Evolutionary conservation across 495 filamentous ascomycete genomes (phyloP).

Genomic region (Penicillium chermesinum): DNA sequence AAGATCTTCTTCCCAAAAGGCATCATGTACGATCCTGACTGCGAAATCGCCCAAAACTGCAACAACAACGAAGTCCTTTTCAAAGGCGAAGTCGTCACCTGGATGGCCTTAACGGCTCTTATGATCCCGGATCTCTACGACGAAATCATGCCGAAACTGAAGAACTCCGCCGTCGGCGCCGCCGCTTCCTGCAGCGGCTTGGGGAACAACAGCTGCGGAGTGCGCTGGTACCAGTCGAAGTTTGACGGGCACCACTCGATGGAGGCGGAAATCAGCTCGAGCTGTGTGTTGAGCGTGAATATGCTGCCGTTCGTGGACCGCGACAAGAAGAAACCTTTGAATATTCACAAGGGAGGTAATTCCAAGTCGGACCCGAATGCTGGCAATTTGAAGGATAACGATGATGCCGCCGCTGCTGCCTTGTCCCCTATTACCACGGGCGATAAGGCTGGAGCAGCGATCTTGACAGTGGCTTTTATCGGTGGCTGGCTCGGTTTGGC

Average conservation of each 20-base stretch:
- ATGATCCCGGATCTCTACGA: slow-evolving; percentile 56
- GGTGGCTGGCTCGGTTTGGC: background rate
- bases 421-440: slow-evolving; percentile 6
- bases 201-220: slow-evolving; percentile 61
- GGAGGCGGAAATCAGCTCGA: slow-evolving; percentile 46
- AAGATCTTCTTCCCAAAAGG: slow-evolving; percentile 43
- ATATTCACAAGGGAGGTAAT: slow-evolving; percentile 12
- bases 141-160: slow-evolving; percentile 60
- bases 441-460: slow-evolving; percentile 14
- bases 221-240: slow-evolving; percentile 57
- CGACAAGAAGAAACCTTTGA: slow-evolving; percentile 1
- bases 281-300: slow-evolving; percentile 46
- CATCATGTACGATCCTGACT: slow-evolving; percentile 61
- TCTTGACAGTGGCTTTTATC: slow-evolving; percentile 47
- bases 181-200: slow-evolving; percentile 61
- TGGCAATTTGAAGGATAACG: slow-evolving; percentile 1
- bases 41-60: slow-evolving; percentile 56
- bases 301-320: slow-evolving; percentile 21
- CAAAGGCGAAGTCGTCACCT: slow-evolving; percentile 72
- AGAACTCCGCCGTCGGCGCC: slow-evolving; percentile 61
- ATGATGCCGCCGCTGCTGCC: background rate
- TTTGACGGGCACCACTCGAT: slow-evolving; percentile 65
- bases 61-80: slow-evolving; percentile 71
- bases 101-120: slow-evolving; percentile 68
- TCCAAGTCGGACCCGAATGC: slow-evolving; percentile 18